Conservation (phyloP, 768 basidiomycete species). For the Myochromella boudieri region DNA sequence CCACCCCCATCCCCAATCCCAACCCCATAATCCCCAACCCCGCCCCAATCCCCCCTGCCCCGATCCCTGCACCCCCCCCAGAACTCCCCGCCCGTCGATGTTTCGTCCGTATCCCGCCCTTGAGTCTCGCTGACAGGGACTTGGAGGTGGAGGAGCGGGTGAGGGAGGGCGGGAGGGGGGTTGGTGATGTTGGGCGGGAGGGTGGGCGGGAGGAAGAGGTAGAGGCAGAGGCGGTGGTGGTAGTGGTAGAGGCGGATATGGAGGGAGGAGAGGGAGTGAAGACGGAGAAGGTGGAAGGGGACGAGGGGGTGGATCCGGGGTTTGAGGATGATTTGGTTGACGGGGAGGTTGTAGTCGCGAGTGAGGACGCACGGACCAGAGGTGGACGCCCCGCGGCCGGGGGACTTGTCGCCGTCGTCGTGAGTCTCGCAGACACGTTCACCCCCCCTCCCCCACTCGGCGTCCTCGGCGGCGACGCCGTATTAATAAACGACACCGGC, state of each 20-base stretch:
- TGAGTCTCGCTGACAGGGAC: background rate
- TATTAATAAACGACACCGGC: no score
- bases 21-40: conserved; percentile 25
- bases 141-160: background rate
- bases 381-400: background rate
- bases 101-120: conserved; percentile 1
- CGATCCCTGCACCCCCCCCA: conserved; percentile 20
- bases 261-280: background rate
- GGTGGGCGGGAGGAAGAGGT: background rate
- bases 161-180: background rate
- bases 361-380: no score
- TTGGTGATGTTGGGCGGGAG: background rate
- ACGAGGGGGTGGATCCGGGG: no score
- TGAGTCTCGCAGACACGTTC: no score
- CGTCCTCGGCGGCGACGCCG: no score
- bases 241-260: background rate
- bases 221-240: background rate
- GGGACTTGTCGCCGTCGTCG: background rate
- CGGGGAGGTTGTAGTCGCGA: no score
- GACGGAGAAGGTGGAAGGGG: background rate
- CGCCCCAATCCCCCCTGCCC: conserved; percentile 20
- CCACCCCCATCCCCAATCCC: conserved; percentile 23
- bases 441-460: no score
- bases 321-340: no score
- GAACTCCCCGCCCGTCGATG: conserved; percentile 6